Evolutionary conservation across 2,329 filamentous ascomycete genomes (phyloP).

Genomic region (Boeremia lycopersici): DNA sequence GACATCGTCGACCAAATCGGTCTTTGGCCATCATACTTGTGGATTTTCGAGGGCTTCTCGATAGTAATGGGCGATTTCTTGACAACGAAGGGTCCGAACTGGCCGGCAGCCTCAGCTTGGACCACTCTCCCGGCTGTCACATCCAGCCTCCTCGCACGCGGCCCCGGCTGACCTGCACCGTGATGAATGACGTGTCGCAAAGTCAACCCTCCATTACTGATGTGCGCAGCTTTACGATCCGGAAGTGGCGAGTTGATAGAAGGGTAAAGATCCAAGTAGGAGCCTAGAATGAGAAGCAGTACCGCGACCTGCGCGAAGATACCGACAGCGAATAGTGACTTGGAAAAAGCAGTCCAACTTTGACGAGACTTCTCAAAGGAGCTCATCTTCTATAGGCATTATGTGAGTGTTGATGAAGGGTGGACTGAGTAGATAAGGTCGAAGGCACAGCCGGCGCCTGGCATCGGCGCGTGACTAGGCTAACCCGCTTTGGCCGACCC

Average conservation of each 20-base stretch:
- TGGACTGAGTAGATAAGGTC: constrained; percentile 18
- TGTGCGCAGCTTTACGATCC: constrained; percentile 7
- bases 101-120: constrained; percentile 27
- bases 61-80: constrained; percentile 37
- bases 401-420: constrained; percentile 15
- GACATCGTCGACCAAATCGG: constrained; percentile 41
- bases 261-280: constrained; percentile 15
- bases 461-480: constrained; percentile 8
- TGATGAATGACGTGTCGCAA: constrained; percentile 44
- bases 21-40: constrained; percentile 28
- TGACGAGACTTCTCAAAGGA: constrained; percentile 17
- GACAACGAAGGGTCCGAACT: constrained; percentile 39
- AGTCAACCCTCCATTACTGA: constrained; percentile 22
- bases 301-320: constrained; percentile 33
- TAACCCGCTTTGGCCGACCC: background rate
- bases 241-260: constrained; percentile 15
- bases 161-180: constrained; percentile 42
- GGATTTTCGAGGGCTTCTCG: constrained; percentile 30
- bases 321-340: constrained; percentile 20
- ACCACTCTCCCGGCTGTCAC: constrained; percentile 32
- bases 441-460: constrained; percentile 3
- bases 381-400: constrained; percentile 30
- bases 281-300: constrained; percentile 22
- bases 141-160: constrained; percentile 41
- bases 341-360: constrained; percentile 21